Conservation (phyloP, 768 basidiomycete genomes). For the Leccinum ochraceum region DNA sequence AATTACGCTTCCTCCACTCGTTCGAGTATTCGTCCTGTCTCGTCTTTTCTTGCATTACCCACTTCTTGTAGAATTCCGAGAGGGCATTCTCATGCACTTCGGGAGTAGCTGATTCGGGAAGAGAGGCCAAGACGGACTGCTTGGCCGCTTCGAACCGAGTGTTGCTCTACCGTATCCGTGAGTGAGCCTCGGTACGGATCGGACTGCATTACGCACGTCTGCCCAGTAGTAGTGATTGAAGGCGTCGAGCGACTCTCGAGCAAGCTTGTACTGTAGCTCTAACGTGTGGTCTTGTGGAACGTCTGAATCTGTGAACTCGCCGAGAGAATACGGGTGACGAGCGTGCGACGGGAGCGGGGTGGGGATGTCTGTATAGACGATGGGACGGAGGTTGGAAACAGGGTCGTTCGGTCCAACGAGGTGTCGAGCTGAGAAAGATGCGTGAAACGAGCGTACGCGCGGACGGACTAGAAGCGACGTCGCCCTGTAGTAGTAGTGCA, state of each 20-base stretch:
- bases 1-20: slow-evolving; percentile 69
- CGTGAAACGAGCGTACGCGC: slow-evolving; percentile 9
- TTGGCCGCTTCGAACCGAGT: slow-evolving; percentile 76
- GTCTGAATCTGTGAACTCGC: slow-evolving; percentile 53
- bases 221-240: slow-evolving; percentile 82
- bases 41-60: slow-evolving; percentile 68
- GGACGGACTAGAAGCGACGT: neutral
- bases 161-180: slow-evolving; percentile 57
- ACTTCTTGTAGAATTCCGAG: slow-evolving; percentile 71
- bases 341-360: slow-evolving; percentile 31
- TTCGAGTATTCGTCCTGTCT: slow-evolving; percentile 60
- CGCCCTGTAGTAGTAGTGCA: neutral
- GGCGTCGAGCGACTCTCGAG: slow-evolving; percentile 69
- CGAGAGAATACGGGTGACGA: slow-evolving; percentile 75
- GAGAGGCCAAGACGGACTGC: slow-evolving; percentile 52
- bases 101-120: slow-evolving; percentile 50
- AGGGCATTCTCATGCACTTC: slow-evolving; percentile 68
- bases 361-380: slow-evolving; percentile 67
- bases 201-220: slow-evolving; percentile 52
- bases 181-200: slow-evolving; percentile 1
- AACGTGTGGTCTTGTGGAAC: slow-evolving; percentile 39
- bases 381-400: slow-evolving; percentile 75
- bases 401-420: slow-evolving; percentile 75
- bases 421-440: slow-evolving; percentile 32
- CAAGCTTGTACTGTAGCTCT: slow-evolving; percentile 70